phyloP scores from a whole-genome alignment of 495 filamentous ascomycete species.

The Trichoderma virens region DNA sequence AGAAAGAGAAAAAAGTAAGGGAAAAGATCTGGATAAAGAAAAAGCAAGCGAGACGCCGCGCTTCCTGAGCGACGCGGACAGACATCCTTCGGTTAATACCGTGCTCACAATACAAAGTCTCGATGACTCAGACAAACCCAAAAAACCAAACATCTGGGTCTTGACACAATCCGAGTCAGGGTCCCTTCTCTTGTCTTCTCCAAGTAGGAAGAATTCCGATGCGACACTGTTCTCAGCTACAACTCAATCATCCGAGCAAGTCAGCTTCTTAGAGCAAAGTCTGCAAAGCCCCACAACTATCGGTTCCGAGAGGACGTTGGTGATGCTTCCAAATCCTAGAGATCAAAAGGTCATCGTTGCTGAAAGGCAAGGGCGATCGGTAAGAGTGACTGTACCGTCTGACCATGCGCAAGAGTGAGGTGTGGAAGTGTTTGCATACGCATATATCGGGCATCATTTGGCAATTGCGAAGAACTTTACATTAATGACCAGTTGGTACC shows the following conservation, averaged over 20 bases:
- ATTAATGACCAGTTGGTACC: no score
- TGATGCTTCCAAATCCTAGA: background rate
- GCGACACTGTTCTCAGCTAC: background rate
- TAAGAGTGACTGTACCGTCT: background rate
- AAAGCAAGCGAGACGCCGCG: background rate
- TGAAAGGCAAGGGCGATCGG: background rate
- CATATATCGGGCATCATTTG: no score
- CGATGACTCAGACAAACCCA: background rate
- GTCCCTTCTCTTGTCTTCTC: background rate
- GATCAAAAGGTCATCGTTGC: background rate
- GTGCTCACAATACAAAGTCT: background rate
- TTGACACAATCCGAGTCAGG: background rate
- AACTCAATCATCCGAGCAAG: background rate
- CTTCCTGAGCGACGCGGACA: background rate
- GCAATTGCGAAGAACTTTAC: no score
- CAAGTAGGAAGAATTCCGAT: background rate
- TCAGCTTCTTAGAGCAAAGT: background rate
- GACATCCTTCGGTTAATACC: conserved; percentile 3
- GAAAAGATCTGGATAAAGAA: background rate
- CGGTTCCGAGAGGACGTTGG: background rate
- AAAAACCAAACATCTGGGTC: background rate
- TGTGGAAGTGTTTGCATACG: background rate
- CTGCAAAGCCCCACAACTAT: background rate
- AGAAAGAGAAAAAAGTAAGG: background rate
- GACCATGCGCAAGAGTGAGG: background rate